phyloP scores from a whole-genome alignment of 164 flowering plant species.

The Annona cherimola region DNA sequence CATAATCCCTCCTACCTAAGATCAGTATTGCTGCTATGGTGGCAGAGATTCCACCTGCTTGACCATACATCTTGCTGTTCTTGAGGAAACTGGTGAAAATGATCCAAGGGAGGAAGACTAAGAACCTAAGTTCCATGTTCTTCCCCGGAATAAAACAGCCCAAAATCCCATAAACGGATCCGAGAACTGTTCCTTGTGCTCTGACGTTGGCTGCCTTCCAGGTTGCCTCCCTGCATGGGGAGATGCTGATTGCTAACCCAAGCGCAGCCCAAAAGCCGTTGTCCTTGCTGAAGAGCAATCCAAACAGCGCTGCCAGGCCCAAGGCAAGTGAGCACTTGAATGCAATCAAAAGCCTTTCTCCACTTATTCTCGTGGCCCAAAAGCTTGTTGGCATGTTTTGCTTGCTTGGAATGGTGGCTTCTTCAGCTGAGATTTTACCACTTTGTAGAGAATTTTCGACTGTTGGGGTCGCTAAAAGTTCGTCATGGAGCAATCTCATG shows the following conservation, averaged over 20 bases:
- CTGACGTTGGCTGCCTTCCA: conserved; percentile 60
- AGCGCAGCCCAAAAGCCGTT: conserved; percentile 79
- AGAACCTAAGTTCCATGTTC: conserved; percentile 40
- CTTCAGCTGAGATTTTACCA: conserved; percentile 2
- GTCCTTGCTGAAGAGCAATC: conserved; percentile 52
- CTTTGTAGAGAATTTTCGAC: conserved; percentile 1
- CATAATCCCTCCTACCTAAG: conserved; percentile 60
- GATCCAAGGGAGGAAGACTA: conserved; percentile 82
- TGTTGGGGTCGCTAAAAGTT: conserved; percentile 13
- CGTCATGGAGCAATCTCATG: conserved; percentile 41
- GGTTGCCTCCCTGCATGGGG: conserved; percentile 62
- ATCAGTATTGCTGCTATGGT: conserved; percentile 70
- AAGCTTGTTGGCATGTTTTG: conserved; percentile 12
- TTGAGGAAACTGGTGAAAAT: conserved; percentile 58
- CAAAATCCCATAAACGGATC: conserved; percentile 72
- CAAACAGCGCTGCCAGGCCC: conserved; percentile 66
- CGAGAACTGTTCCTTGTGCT: conserved; percentile 83
- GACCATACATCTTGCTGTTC: conserved; percentile 70
- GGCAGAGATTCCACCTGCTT: conserved; percentile 73
- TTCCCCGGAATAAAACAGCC: conserved; percentile 59
- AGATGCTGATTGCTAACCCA: conserved; percentile 57
- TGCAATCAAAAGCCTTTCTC: conserved; percentile 45
- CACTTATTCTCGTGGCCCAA: conserved; percentile 14
- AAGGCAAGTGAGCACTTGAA: conserved; percentile 64
- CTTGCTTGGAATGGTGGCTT: conserved; percentile 4